Percentiles rank a stretch among this genome's conserved stretches.
phyloP scores from a whole-genome alignment of 805 yeast genomes.

The Sungouiella thailandica region DNA sequence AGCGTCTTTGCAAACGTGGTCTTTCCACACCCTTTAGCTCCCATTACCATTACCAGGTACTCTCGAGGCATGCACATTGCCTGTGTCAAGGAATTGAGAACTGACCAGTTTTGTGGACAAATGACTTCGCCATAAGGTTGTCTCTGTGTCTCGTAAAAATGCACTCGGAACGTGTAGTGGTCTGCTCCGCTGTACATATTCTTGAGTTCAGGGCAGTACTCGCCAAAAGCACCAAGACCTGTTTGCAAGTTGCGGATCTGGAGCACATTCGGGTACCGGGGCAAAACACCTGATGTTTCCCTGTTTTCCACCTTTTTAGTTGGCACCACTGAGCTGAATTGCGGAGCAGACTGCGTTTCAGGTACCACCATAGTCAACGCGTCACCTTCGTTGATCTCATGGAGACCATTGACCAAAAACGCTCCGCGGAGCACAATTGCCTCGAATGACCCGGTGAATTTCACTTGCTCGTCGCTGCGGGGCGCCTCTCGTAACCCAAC shows the following conservation, averaged over 20 bases:
- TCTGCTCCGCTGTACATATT: constrained; percentile 19
- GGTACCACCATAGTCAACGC: no score
- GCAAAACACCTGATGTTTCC: constrained; percentile 35
- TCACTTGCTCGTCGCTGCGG: no score
- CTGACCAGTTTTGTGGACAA: no score
- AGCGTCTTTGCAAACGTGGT: constrained; percentile 61
- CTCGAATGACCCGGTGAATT: no score
- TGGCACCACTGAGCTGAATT: no score
- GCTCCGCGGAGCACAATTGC: constrained; percentile 45
- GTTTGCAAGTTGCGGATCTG: constrained; percentile 31
- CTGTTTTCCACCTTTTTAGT: constrained; percentile 9
- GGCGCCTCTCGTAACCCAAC: no score
- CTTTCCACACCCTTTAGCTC: constrained; percentile 78
- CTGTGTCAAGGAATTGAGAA: constrained; percentile 2
- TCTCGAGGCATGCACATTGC: constrained; percentile 4
- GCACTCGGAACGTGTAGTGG: constrained; percentile 10
- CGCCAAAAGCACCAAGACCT: constrained; percentile 44
- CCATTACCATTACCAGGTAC: constrained; percentile 41
- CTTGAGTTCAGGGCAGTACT: constrained; percentile 41
- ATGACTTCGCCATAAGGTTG: no score
- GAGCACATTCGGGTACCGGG: constrained; percentile 38
- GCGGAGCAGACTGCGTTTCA: no score
- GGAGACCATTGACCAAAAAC: constrained; percentile 36
- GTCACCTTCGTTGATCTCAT: constrained; percentile 24
- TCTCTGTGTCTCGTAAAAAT: no score